These are phyloP conservation scores for Centrapalus pauciflorus DNA, from an alignment of 129 eudicot species.

Conservation along the genomic window DNA sequence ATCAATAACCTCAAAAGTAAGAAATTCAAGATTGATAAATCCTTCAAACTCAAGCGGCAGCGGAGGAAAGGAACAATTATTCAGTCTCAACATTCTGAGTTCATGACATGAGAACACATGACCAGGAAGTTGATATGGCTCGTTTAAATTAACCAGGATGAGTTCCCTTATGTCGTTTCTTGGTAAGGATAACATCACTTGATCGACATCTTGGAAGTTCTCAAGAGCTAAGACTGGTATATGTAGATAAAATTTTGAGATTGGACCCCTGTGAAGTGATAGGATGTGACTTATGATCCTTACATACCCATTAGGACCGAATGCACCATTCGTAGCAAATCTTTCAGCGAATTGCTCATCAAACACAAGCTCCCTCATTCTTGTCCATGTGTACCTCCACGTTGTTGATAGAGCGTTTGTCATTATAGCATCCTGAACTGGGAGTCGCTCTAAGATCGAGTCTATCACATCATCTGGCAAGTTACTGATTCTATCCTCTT, in stretches of 20 bases:
- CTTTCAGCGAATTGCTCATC: not conserved
- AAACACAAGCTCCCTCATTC: not conserved
- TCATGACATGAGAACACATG: not conserved
- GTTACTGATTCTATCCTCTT: conserved; percentile 15
- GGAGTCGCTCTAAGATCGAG: conserved; percentile 16
- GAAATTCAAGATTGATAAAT: not conserved
- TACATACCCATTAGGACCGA: conserved; percentile 1
- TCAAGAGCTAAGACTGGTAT: not conserved
- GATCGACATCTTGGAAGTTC: too few relatives aligned
- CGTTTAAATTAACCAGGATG: not conserved
- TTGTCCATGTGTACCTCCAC: conserved; percentile 22
- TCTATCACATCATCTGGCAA: conserved; percentile 15
- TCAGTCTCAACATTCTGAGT: not conserved
- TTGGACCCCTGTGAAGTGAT: not conserved
- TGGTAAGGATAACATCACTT: too few relatives aligned
- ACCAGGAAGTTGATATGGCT: too few relatives aligned
- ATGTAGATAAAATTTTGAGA: not conserved
- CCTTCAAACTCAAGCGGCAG: not conserved
- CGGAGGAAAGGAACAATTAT: not conserved
- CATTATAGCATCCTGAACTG: conserved; percentile 13
- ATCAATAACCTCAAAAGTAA: not conserved
- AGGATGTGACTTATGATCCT: conserved; percentile 3
- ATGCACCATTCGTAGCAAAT: not conserved
- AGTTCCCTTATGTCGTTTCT: not conserved
- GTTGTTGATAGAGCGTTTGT: conserved; percentile 14